Evolutionary conservation across 495 filamentous ascomycete genomes (phyloP).

Genomic region (Aspergillus taichungensis): DNA sequence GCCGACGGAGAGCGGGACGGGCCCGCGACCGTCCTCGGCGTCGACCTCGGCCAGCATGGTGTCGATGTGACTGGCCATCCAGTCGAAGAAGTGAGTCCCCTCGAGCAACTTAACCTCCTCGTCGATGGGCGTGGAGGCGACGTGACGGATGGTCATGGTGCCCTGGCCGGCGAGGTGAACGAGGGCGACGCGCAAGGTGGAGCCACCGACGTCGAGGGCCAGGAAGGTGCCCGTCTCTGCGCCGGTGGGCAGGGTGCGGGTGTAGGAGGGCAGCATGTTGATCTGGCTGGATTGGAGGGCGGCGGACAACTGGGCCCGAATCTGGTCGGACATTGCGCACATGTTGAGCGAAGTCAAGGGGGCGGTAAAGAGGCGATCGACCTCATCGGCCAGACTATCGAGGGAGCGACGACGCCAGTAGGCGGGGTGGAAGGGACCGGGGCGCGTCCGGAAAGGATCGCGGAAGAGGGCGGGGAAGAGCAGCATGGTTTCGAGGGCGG

Average conservation of each 20-base stretch:
- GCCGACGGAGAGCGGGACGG: conserved; percentile 44
- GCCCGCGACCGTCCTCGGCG: conserved; percentile 28
- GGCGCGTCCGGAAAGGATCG: conserved; percentile 25
- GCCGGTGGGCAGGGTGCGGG: conserved; percentile 51
- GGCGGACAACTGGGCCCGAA: conserved; percentile 48
- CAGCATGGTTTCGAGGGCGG: conserved; percentile 42
- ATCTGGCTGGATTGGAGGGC: conserved; percentile 45
- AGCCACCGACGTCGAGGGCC: conserved; percentile 59
- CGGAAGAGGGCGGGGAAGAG: conserved; percentile 45
- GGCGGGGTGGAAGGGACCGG: conserved; percentile 26
- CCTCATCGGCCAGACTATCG: conserved; percentile 43
- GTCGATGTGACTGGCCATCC: conserved; percentile 58
- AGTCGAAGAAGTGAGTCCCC: conserved; percentile 55
- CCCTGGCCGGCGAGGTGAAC: conserved; percentile 47
- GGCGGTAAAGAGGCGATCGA: conserved; percentile 39
- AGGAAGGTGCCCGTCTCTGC: conserved; percentile 51
- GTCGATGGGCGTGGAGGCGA: conserved; percentile 46
- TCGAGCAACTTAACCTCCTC: conserved; percentile 42
- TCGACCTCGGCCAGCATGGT: conserved; percentile 38
- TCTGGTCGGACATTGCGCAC: conserved; percentile 46
- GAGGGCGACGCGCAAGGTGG: conserved; percentile 56
- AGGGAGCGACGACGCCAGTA: conserved; percentile 39
- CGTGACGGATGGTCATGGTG: conserved; percentile 42
- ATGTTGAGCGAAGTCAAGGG: conserved; percentile 35
- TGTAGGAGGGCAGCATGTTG: conserved; percentile 62